Evolutionary conservation across 176 grass and related monocot genomes (phyloP).

Genomic region (Zizania latifolia): DNA sequence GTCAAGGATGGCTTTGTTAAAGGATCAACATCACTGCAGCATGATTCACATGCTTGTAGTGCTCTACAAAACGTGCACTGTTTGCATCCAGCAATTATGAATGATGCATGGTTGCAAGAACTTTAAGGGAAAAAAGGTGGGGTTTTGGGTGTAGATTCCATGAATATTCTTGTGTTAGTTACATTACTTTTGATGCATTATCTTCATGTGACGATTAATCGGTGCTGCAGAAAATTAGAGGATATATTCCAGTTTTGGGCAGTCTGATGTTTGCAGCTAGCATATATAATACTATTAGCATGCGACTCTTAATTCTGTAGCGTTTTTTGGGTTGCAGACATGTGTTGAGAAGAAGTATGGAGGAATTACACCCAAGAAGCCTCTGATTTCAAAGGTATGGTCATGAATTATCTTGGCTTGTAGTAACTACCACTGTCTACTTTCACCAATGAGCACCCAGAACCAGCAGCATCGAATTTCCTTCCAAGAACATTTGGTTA

Average conservation of each 20-base stretch:
- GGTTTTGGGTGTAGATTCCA: conserved; percentile 1
- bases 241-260: not conserved
- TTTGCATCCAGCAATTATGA: not conserved
- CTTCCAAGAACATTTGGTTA: not conserved
- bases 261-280: not conserved
- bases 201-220: not conserved
- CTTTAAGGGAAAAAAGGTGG: not conserved
- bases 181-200: not conserved
- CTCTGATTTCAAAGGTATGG: conserved; percentile 80
- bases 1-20: conserved; percentile 10
- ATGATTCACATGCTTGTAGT: conserved; percentile 10
- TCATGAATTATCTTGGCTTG: not conserved
- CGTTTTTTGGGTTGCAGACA: conserved; percentile 25
- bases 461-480: not conserved
- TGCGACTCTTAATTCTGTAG: not conserved
- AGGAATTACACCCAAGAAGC: conserved; percentile 74
- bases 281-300: not conserved
- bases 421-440: not conserved
- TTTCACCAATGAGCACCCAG: not conserved
- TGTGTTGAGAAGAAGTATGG: conserved; percentile 63
- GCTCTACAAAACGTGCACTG: not conserved
- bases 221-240: not conserved
- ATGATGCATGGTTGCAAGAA: not conserved
- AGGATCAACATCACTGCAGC: not conserved
- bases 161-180: not conserved